phyloP scores from a whole-genome alignment of 2,329 filamentous ascomycete genomes.

The Alternaria atra region DNA sequence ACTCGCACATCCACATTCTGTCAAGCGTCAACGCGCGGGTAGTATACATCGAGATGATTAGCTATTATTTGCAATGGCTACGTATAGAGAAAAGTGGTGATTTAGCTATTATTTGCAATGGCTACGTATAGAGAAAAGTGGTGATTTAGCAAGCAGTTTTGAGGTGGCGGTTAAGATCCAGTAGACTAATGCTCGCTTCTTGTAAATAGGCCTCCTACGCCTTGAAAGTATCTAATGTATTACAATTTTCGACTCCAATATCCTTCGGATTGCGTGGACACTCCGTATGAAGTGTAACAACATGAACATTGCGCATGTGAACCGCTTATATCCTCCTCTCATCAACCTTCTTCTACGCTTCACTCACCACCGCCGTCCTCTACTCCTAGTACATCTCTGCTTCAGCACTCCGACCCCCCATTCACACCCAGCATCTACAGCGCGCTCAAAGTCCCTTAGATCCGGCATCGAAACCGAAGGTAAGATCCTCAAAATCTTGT shows the following conservation, averaged over 20 bases:
- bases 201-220: neutral
- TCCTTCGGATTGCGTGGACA: too few species aligned
- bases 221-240: neutral
- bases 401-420: constrained; percentile 10
- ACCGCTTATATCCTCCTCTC: neutral
- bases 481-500: neutral
- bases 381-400: neutral
- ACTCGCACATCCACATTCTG: constrained; percentile 5
- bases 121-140: neutral
- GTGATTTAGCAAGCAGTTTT: neutral
- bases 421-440: neutral
- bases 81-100: neutral
- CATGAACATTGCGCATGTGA: neutral
- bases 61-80: neutral
- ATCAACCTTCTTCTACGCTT: neutral
- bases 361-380: neutral
- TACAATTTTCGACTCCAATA: neutral
- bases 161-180: neutral
- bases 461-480: constrained; percentile 12
- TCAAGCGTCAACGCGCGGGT: constrained; percentile 33
- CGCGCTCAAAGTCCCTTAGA: constrained; percentile 1
- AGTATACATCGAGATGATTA: constrained; percentile 18
- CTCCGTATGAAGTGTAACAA: neutral
- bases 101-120: neutral
- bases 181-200: neutral